Conservation (phyloP, 495 filamentous ascomycete species). For the Geopyxis carbonaria region DNA sequence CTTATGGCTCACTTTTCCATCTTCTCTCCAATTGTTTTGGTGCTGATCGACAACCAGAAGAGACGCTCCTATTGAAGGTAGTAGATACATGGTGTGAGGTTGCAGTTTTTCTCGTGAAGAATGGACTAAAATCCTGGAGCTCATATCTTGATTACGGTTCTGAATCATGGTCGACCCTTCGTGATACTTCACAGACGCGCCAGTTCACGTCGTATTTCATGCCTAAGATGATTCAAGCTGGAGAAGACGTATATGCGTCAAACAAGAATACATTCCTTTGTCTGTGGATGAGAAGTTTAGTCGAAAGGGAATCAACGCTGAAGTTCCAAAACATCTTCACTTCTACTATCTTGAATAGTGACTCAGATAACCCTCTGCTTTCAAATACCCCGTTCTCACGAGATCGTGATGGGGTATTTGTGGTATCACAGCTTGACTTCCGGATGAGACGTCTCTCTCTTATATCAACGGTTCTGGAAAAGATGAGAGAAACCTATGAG, state of each 20-base stretch:
- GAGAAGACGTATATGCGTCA: constrained; percentile 28
- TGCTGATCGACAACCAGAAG: constrained; percentile 40
- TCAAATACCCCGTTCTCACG: constrained; percentile 45
- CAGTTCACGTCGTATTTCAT: constrained; percentile 48
- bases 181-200: constrained; percentile 45
- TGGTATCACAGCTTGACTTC: constrained; percentile 39
- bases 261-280: constrained; percentile 35
- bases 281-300: constrained; percentile 45
- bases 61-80: constrained; percentile 35
- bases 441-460: constrained; percentile 40
- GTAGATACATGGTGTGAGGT: constrained; percentile 24
- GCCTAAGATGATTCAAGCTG: constrained; percentile 37
- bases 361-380: constrained; percentile 34
- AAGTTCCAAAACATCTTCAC: constrained; percentile 53
- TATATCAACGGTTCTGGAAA: constrained; percentile 44
- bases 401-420: constrained; percentile 28
- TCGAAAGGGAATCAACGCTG: constrained; percentile 47
- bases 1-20: constrained; percentile 37
- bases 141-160: constrained; percentile 41
- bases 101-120: constrained; percentile 23
- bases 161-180: constrained; percentile 45
- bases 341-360: constrained; percentile 36
- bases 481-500: constrained; percentile 43
- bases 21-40: constrained; percentile 56
- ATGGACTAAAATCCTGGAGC: constrained; percentile 34